A percentile compares a stretch with the other conserved stretches of the same genome.
Evolutionary conservation across 805 yeast genomes (phyloP).

Genomic region (Candida maesae): DNA sequence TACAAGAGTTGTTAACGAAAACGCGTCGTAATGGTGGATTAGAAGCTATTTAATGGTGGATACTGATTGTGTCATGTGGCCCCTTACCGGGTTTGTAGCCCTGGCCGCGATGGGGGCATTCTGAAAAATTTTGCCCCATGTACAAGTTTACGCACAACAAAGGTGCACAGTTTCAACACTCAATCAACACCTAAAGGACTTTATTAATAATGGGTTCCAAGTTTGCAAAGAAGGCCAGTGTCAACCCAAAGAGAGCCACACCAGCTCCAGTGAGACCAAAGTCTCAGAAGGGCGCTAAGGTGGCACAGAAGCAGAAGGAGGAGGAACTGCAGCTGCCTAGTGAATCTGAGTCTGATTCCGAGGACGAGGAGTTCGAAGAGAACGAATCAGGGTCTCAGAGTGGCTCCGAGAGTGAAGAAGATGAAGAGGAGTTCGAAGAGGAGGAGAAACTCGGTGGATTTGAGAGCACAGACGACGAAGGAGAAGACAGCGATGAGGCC

Average conservation of each 20-base stretch:
- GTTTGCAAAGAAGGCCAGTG: slow-evolving; percentile 17
- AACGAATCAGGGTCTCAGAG: background rate
- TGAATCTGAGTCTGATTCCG: slow-evolving; percentile 29
- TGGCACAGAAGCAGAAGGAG: slow-evolving; percentile 14
- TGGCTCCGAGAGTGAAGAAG: slow-evolving; percentile 6
- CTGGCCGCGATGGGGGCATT: slow-evolving; percentile 16
- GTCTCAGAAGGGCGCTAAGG: slow-evolving; percentile 1
- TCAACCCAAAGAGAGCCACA: slow-evolving; percentile 20
- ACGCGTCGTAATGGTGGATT: too few species aligned
- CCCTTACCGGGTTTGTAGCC: slow-evolving; percentile 8
- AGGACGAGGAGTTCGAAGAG: slow-evolving; percentile 19
- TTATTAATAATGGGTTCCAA: slow-evolving; percentile 16
- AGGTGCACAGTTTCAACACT: background rate
- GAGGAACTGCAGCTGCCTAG: slow-evolving; percentile 28
- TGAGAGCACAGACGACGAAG: slow-evolving; percentile 14
- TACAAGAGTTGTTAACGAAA: background rate
- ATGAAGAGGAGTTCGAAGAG: slow-evolving; percentile 4
- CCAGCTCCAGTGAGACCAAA: slow-evolving; percentile 9
- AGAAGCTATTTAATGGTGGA: background rate
- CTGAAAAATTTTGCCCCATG: slow-evolving; percentile 7
- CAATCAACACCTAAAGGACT: background rate
- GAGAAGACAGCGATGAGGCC: slow-evolving; percentile 28
- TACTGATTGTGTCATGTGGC: background rate
- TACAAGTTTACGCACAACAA: background rate
- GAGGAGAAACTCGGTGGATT: background rate